A percentile compares a stretch with the other conserved stretches of the same genome.
These are phyloP conservation scores for Aspergillus quadricinctus DNA, from an alignment of 2,329 filamentous ascomycete genomes.

Conservation along the genomic window DNA sequence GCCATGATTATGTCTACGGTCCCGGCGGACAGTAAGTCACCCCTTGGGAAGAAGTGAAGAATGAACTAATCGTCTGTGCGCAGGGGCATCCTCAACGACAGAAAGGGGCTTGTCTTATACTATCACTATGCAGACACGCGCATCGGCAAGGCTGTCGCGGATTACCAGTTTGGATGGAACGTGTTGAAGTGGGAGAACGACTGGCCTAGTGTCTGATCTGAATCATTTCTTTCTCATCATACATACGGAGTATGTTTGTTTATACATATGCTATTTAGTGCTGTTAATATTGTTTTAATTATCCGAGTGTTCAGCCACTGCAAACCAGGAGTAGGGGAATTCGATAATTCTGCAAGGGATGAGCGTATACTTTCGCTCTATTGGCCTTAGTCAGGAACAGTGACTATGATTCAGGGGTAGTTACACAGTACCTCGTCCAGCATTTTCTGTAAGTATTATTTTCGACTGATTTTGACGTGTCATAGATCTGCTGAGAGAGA, in stretches of 20 bases:
- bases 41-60: background rate
- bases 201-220: slow-evolving; percentile 38
- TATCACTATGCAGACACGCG: slow-evolving; percentile 58
- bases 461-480: background rate
- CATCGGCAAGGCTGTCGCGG: slow-evolving; percentile 46
- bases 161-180: slow-evolving; percentile 49
- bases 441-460: background rate
- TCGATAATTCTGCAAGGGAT: background rate
- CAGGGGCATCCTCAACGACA: slow-evolving; percentile 30
- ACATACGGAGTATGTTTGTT: background rate
- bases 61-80: slow-evolving; percentile 1
- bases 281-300: background rate
- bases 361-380: background rate
- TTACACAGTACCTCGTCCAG: too few species aligned
- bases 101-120: slow-evolving; percentile 54
- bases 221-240: background rate
- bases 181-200: slow-evolving; percentile 39
- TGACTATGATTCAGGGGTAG: background rate
- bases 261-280: background rate
- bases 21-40: slow-evolving; percentile 61
- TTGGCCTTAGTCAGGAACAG: background rate
- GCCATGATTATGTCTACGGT: slow-evolving; percentile 58
- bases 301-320: background rate
- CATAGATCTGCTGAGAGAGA: background rate
- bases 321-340: background rate